Base-by-base conservation (phyloP, 768 basidiomycete species). In the Neoboletus subvelutipes region DNA sequence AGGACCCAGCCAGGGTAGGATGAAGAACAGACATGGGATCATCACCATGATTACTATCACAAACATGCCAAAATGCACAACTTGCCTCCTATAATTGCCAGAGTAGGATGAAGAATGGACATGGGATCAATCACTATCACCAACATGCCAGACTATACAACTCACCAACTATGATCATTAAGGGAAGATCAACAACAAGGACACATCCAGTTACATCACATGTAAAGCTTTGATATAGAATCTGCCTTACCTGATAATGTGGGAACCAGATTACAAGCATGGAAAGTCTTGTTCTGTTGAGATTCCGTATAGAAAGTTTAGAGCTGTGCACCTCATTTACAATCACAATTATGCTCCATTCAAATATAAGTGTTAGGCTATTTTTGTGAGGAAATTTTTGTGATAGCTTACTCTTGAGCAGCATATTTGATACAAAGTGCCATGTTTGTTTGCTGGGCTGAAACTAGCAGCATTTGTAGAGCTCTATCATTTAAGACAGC, bases 361-460 rank as follows among this genome's bases (percentile, higher is more conserved):
- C 1, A 15, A n/a, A 12, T 26, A 1, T 9, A 5, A 17, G 12
- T 42, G 12, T 42, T 42, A 22, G 29, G 5, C 7, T 31, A 20
- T 31, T 22, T 20, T 4, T 0, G 17, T 11, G 12, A 18, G 7
- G 2, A 0, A 18, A 22, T 12, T 3, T n/a, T 18, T 18, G 2
- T 15, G 1, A 15, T 20, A 11, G 39, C 57, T 3, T 7, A 58
- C 57, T 11, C 4, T 15, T 20, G 7, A 1, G 22, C 18, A 43
- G 57, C 57, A 58, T 58, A 31, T 39, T 36, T 55, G 0, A 58
- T 11, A 45, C 54, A 58, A 18, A 58, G 42, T 17, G n/a, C 13
- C 3, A 51, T 45, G 10, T 56, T 56, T 51, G 49, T 40, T 18
- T 37, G 17, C 33, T 56, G 47, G 13, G 55, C 42, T 11, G 50